phyloP scores from a whole-genome alignment of 306 rosid species.

The Arachis hypogaea region DNA sequence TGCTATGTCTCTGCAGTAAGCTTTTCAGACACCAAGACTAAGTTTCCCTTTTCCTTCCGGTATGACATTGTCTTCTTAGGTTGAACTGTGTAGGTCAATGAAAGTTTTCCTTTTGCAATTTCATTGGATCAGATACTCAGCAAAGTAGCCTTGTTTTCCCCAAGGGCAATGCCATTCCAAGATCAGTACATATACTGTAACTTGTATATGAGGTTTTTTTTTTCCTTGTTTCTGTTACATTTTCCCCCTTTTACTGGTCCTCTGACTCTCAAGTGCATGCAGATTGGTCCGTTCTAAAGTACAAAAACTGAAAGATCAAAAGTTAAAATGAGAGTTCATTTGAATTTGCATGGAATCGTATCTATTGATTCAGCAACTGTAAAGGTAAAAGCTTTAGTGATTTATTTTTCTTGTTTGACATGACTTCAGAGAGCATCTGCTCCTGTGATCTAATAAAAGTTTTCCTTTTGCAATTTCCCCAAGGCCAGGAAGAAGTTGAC shows the following conservation, averaged over 20 bases:
- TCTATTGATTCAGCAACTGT: conserved; percentile 77
- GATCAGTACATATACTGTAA: conserved; percentile 84
- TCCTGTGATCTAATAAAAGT: background rate
- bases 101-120: conserved; percentile 78
- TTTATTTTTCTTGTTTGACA: background rate
- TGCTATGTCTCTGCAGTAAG: no score
- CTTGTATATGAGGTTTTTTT: conserved; percentile 5
- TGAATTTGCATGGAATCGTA: conserved; percentile 83
- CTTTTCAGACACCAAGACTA: no score
- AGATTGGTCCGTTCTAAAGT: conserved; percentile 90
- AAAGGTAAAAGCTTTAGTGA: conserved; percentile 41
- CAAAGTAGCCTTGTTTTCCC: conserved; percentile 68
- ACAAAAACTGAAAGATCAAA: conserved; percentile 64
- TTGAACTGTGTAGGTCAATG: conserved; percentile 62
- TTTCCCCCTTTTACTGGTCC: background rate
- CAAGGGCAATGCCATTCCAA: conserved; percentile 78
- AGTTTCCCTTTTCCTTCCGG: background rate
- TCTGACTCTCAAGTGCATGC: conserved; percentile 34
- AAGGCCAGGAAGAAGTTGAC: conserved; percentile 79
- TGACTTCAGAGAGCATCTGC: background rate
- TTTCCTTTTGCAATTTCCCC: conserved; percentile 7
- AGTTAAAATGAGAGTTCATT: conserved; percentile 73
- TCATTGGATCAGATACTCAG: conserved; percentile 62
- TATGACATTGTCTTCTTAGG: background rate
- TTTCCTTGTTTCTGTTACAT: background rate